A percentile compares a stretch with the other conserved stretches of the same genome.
Conservation (phyloP, 345 rosid species). For the Erucastrum elatum region DNA sequence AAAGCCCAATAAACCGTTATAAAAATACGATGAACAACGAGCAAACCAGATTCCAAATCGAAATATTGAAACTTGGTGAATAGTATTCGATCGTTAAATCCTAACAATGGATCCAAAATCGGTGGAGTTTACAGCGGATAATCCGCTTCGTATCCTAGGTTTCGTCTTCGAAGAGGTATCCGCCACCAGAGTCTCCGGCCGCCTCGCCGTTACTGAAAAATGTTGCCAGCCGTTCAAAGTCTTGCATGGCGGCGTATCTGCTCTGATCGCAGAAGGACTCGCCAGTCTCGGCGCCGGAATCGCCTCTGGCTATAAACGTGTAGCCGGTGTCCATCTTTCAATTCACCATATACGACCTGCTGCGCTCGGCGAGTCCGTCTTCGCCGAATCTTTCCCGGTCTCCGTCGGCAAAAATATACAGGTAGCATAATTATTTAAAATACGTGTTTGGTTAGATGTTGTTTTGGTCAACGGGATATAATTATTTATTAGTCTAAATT, state of each 20-base stretch:
- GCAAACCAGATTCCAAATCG: background rate
- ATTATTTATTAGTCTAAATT: background rate
- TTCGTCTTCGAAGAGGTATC: conserved; percentile 56
- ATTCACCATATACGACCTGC: conserved; percentile 81
- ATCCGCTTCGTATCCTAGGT: conserved; percentile 50
- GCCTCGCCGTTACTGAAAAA: conserved; percentile 52
- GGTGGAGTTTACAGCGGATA: conserved; percentile 39
- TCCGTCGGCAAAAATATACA: conserved; percentile 72
- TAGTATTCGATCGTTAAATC: conserved; percentile 6
- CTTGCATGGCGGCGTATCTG: conserved; percentile 93
- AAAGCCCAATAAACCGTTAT: background rate
- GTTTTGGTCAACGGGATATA: background rate
- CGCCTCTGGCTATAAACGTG: conserved; percentile 69
- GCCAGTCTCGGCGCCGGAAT: conserved; percentile 92
- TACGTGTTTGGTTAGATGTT: background rate
- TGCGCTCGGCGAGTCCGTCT: conserved; percentile 61
- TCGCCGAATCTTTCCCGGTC: conserved; percentile 74
- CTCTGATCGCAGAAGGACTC: conserved; percentile 72
- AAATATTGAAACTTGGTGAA: background rate
- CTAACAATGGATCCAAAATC: conserved; percentile 38
- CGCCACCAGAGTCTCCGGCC: conserved; percentile 60
- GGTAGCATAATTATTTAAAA: conserved; percentile 51
- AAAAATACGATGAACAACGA: background rate
- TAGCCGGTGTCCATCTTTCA: conserved; percentile 85
- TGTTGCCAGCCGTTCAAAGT: conserved; percentile 91